Conservation (phyloP, 257 asterid species). For the Przewalskia tangutica region DNA sequence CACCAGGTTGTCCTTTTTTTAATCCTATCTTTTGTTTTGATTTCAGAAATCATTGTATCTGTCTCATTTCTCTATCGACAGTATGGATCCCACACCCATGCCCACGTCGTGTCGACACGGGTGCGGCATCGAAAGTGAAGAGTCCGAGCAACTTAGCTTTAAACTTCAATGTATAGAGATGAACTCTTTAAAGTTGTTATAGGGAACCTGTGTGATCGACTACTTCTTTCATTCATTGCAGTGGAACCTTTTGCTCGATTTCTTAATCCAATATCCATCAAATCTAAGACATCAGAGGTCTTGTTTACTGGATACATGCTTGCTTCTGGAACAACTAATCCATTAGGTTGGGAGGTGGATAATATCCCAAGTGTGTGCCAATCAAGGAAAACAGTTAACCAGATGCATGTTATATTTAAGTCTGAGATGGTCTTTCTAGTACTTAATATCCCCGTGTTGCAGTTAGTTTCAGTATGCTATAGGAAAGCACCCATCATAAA, state of each 20-base stretch:
- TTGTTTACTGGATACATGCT: constrained; percentile 25
- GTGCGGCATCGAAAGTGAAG: too few species aligned
- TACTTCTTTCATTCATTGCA: constrained; percentile 51
- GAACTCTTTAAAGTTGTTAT: neutral
- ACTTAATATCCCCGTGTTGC: neutral
- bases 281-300: constrained; percentile 34
- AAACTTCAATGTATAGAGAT: neutral
- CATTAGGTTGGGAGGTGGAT: constrained; percentile 3
- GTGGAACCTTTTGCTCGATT: constrained; percentile 30
- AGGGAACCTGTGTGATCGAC: constrained; percentile 52
- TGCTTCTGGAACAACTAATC: constrained; percentile 17
- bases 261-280: constrained; percentile 39
- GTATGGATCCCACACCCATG: too few species aligned
- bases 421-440: neutral
- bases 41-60: too few species aligned
- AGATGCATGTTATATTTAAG: neutral
- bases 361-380: constrained; percentile 12
- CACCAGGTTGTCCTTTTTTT: too few species aligned
- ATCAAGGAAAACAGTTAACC: constrained; percentile 6
- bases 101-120: too few species aligned
- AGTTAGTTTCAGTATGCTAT: neutral
- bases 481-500: neutral
- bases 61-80: too few species aligned
- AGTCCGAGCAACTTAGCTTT: too few species aligned
- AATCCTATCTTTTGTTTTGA: too few species aligned